A percentile compares a stretch with the other conserved stretches of the same genome.
Conservation (phyloP, 495 filamentous ascomycete genomes). For the Rhypophila decipiens region DNA sequence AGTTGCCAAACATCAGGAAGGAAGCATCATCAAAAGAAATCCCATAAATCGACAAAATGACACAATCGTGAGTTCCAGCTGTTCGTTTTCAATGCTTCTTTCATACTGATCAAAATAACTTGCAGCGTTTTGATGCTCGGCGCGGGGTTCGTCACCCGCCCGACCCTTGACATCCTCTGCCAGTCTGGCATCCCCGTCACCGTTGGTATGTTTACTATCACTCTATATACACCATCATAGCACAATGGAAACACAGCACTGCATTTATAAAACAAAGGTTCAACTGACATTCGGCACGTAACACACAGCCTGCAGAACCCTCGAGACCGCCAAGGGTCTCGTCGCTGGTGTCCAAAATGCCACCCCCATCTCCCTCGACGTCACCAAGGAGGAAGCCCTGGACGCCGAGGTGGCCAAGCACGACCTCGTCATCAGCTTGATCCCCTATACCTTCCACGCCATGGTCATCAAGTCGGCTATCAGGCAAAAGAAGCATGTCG, state of each 20-base stretch:
- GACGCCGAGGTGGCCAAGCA: constrained; percentile 72
- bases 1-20: too few species aligned
- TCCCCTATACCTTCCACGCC: constrained; percentile 91
- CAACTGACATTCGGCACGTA: too few species aligned
- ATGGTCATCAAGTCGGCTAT: constrained; percentile 92
- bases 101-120: too few species aligned
- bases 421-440: constrained; percentile 75
- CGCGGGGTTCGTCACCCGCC: constrained; percentile 74
- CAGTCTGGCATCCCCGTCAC: constrained; percentile 72
- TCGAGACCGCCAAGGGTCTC: constrained; percentile 69
- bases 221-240: too few species aligned
- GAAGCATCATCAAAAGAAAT: too few species aligned
- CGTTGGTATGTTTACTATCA: constrained; percentile 55
- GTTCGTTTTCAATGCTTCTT: too few species aligned
- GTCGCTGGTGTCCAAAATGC: constrained; percentile 63
- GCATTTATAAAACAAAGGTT: too few species aligned
- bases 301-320: constrained; percentile 71
- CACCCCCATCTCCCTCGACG: constrained; percentile 74
- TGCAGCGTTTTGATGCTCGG: constrained; percentile 64
- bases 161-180: constrained; percentile 70
- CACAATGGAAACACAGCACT: too few species aligned
- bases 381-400: constrained; percentile 63
- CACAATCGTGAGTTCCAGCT: too few species aligned
- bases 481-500: constrained; percentile 86
- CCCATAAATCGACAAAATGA: too few species aligned